Conservation (phyloP, 1,139 yeast species). For the Pichia sp. region DNA sequence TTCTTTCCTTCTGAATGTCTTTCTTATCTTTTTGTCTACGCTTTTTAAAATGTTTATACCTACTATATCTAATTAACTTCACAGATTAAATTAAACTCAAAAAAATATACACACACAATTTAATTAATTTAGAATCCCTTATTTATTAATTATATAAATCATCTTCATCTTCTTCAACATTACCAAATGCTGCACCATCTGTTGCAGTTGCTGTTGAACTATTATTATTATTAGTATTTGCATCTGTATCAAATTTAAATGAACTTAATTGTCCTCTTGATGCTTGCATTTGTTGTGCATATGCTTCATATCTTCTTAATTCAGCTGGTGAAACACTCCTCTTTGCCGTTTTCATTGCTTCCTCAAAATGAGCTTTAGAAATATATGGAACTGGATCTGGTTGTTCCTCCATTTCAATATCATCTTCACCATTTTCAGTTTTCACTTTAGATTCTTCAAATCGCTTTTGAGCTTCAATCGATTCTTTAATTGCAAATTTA, state of each 20-base stretch:
- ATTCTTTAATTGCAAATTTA: conserved; percentile 95
- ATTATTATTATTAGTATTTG: conserved; percentile 25
- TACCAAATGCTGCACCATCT: conserved; percentile 31
- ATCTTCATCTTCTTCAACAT: conserved; percentile 77
- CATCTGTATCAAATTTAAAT: conserved; percentile 58
- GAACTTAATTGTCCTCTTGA: conserved; percentile 87
- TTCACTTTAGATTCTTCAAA: conserved; percentile 45
- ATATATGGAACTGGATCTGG: conserved; percentile 94
- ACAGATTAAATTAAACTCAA: background rate
- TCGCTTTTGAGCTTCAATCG: conserved; percentile 77
- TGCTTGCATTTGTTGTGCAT: conserved; percentile 92
- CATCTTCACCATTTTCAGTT: conserved; percentile 30
- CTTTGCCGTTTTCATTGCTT: conserved; percentile 98
- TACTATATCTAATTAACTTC: no score
- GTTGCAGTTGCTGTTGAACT: conserved; percentile 36
- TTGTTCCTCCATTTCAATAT: conserved; percentile 58
- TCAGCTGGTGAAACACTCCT: conserved; percentile 96
- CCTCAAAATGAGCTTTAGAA: conserved; percentile 79
- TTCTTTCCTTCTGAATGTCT: no score
- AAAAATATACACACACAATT: background rate
- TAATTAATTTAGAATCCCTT: background rate
- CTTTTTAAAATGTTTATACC: no score
- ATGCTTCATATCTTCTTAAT: conserved; percentile 97
- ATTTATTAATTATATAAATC: conserved; percentile 69
- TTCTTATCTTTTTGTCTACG: no score